Evolutionary conservation across 1,139 yeast species (phyloP).

Genomic region (Taphrina wiesneri): DNA sequence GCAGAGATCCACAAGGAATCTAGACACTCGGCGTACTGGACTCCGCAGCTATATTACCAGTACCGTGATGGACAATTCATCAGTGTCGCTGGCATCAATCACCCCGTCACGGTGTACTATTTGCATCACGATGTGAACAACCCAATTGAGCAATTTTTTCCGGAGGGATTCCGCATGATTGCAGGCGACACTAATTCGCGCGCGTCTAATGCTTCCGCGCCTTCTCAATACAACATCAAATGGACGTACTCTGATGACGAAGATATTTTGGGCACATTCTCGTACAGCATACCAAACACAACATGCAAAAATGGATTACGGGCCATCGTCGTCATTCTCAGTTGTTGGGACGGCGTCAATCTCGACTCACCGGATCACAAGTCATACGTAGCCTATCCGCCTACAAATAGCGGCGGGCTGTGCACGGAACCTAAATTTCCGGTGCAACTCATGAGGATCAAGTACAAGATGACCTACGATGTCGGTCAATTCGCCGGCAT

Average conservation of each 20-base stretch:
- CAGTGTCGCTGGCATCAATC: not conserved
- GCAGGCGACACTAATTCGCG: slow-evolving; percentile 30
- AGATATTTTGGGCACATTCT: not conserved
- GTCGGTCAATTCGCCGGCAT: slow-evolving; percentile 10
- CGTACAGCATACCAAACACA: slow-evolving; percentile 13
- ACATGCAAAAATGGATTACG: slow-evolving; percentile 35
- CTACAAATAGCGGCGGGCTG: slow-evolving; percentile 13
- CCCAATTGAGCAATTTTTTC: slow-evolving; percentile 28
- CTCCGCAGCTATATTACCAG: slow-evolving; percentile 33
- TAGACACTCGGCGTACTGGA: slow-evolving; percentile 35
- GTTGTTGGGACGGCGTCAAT: slow-evolving; percentile 37
- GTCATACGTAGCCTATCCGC: slow-evolving; percentile 33
- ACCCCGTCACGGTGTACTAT: slow-evolving; percentile 34
- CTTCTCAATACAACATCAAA: slow-evolving; percentile 24
- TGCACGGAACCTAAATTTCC: slow-evolving; percentile 33
- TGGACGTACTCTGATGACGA: slow-evolving; percentile 26
- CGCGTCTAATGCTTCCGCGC: slow-evolving; percentile 1
- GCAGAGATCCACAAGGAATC: too few species aligned
- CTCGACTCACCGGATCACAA: slow-evolving; percentile 33
- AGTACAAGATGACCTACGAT: slow-evolving; percentile 32
- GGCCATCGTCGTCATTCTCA: slow-evolving; percentile 30
- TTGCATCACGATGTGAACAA: slow-evolving; percentile 21
- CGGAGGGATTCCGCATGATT: slow-evolving; percentile 35
- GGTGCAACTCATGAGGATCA: slow-evolving; percentile 22
- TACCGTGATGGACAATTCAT: slow-evolving; percentile 5